Evolutionary conservation across 2,329 filamentous ascomycete species (phyloP).

Genomic region (Ceratocystis papillata): DNA sequence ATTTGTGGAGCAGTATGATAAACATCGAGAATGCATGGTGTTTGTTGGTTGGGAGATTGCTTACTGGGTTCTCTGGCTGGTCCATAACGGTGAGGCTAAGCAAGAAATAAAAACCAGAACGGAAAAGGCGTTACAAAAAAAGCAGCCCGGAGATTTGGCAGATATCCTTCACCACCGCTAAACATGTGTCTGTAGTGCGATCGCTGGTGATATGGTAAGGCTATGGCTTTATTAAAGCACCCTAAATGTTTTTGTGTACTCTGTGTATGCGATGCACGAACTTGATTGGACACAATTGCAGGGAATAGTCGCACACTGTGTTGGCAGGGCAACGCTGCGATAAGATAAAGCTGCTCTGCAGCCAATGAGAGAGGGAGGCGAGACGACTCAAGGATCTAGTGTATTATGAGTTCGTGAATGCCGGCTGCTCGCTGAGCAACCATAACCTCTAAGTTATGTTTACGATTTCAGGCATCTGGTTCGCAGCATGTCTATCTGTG

Average conservation of each 20-base stretch:
- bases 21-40: not conserved
- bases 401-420: not conserved
- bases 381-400: too few species aligned
- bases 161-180: not conserved
- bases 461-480: not conserved
- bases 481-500: not conserved
- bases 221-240: not conserved
- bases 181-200: too few species aligned
- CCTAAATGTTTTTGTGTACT: conserved; percentile 13
- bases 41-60: not conserved
- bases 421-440: not conserved
- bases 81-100: conserved; percentile 8
- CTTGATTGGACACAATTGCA: not conserved
- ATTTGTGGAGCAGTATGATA: conserved; percentile 4
- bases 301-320: not conserved
- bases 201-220: not conserved
- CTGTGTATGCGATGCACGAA: not conserved
- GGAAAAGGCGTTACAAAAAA: not conserved
- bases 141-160: not conserved
- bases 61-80: conserved; percentile 17
- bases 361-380: not conserved
- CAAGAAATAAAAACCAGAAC: not conserved
- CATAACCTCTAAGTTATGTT: not conserved
- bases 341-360: not conserved
- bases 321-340: conserved; percentile 3